phyloP scores from a whole-genome alignment of 371 early-diverging fungal genomes.

The Lichtheimia hyalospora region DNA sequence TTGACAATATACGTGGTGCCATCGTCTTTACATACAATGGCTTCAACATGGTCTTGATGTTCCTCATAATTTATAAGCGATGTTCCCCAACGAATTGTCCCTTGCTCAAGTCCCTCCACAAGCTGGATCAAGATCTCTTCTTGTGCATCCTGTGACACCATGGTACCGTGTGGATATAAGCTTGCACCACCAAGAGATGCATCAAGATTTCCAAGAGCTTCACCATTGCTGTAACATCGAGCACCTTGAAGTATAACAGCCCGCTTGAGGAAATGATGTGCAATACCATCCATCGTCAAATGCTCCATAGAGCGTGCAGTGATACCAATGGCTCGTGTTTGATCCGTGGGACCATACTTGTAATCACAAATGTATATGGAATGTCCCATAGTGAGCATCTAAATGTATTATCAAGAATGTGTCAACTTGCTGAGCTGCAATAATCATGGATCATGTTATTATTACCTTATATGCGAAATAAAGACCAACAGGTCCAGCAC shows the following conservation, averaged over 20 bases:
- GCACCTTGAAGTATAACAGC: slow-evolving; percentile 20
- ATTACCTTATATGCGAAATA: slow-evolving; percentile 28
- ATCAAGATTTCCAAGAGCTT: slow-evolving; percentile 1
- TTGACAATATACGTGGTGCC: neutral
- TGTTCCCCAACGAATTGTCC: slow-evolving; percentile 29
- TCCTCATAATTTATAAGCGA: slow-evolving; percentile 29
- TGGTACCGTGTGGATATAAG: slow-evolving; percentile 25
- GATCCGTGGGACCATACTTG: slow-evolving; percentile 32
- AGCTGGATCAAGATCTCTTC: slow-evolving; percentile 21
- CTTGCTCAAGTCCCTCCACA: slow-evolving; percentile 7
- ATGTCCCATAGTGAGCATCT: slow-evolving; percentile 22
- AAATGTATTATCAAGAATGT: too few species aligned
- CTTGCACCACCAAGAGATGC: slow-evolving; percentile 15
- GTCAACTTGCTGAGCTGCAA: too few species aligned
- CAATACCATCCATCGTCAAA: slow-evolving; percentile 27
- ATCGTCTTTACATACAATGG: slow-evolving; percentile 4
- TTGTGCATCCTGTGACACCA: slow-evolving; percentile 24
- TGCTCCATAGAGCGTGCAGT: slow-evolving; percentile 42
- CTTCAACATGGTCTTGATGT: slow-evolving; percentile 22
- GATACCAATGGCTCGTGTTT: slow-evolving; percentile 39
- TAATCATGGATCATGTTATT: neutral
- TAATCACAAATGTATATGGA: slow-evolving; percentile 35
- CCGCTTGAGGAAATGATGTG: slow-evolving; percentile 22
- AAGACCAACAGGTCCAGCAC: slow-evolving; percentile 44
- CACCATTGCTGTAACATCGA: neutral